These are phyloP conservation scores for Cylindrotheca fusiformis DNA, from an alignment of 108 stramenopile genomes.

Conservation along the genomic window DNA sequence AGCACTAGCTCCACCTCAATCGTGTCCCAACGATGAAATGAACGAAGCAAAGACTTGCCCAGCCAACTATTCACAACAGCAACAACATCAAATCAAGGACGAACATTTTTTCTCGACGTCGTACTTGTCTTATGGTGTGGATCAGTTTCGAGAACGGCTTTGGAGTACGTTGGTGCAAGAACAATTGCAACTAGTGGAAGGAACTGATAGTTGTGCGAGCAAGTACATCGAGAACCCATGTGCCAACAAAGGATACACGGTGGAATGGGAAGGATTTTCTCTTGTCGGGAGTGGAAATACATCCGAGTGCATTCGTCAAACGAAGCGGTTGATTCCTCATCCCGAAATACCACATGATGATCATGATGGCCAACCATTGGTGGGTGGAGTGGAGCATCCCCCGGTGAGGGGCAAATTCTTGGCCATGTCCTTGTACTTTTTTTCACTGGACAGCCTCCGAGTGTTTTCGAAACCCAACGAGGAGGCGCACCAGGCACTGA, in stretches of 20 bases:
- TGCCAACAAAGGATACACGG: slow-evolving; percentile 65
- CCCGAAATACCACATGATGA: slow-evolving; percentile 57
- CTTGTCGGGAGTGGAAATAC: slow-evolving; percentile 80
- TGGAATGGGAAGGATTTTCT: slow-evolving; percentile 49
- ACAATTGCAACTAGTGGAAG: background rate
- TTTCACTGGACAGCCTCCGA: slow-evolving; percentile 86
- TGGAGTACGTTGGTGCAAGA: slow-evolving; percentile 78
- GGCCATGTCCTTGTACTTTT: slow-evolving; percentile 92
- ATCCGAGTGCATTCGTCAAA: slow-evolving; percentile 59
- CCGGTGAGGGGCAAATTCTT: slow-evolving; percentile 82
- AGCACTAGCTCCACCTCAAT: background rate
- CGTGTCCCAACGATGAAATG: slow-evolving; percentile 1
- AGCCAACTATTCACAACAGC: slow-evolving; percentile 18
- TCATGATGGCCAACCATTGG: slow-evolving; percentile 39
- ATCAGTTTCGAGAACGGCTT: slow-evolving; percentile 83
- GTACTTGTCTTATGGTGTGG: slow-evolving; percentile 84
- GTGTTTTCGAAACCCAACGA: slow-evolving; percentile 64
- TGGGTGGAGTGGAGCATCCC: slow-evolving; percentile 85
- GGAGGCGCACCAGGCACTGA: slow-evolving; percentile 52
- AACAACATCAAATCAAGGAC: slow-evolving; percentile 36
- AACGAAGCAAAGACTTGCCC: slow-evolving; percentile 1
- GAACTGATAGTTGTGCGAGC: slow-evolving; percentile 18
- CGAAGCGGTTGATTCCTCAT: slow-evolving; percentile 74
- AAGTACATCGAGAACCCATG: slow-evolving; percentile 72
- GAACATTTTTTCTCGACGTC: slow-evolving; percentile 83